Evolutionary conservation across 345 rosid genomes (phyloP), one percentile per base, ranked within the genome.

Genomic region (Orychophragmus violaceus): DNA sequence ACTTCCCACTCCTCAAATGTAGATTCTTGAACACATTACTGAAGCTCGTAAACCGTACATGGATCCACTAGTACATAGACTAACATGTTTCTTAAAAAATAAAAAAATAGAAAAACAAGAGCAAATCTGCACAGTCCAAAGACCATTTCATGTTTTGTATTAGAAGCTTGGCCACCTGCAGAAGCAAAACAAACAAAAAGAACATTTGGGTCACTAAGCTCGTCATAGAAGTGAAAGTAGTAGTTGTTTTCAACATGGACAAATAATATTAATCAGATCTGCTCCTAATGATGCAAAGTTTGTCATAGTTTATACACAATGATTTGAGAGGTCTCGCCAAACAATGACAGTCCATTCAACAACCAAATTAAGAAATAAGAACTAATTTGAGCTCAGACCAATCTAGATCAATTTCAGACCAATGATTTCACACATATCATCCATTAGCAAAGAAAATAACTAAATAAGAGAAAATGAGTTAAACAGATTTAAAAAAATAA

Each of bases 81-180:
- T 14, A 18, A 45, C 66, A 59, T 41, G 50, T 53, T 54, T 46
- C 37, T 13, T 4, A 25, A 66, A 54, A 27, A 8, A 2, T 2
- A 65, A n/a, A n/a, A n/a, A n/a, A 57, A 5, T n/a, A 19, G 51
- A 27, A 25, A 8, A 58, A 58, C 49, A 67, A 45, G 69, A 61
- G 53, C 16, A 33, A 60, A 25, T 23, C 52, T 52, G 59, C 71
- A 55, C 13, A 65, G 55, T 29, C 36, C 29, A 23, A 65, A 52
- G 69, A 64, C 53, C 60, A 41, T 45, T n/a, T 30, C 36, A 13
- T 50, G 72, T 30, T 64, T 37, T 28, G 28, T 22, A 21, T 3
- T 1, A 60, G 39, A 60, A 10, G 53, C 74, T 54, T 23, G 8
- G 13, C 18, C 77, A 50, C 59, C 77, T 66, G 77, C 63, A 66